Conservation (phyloP, 2,329 filamentous ascomycete species). For the Clonostachys solani region DNA sequence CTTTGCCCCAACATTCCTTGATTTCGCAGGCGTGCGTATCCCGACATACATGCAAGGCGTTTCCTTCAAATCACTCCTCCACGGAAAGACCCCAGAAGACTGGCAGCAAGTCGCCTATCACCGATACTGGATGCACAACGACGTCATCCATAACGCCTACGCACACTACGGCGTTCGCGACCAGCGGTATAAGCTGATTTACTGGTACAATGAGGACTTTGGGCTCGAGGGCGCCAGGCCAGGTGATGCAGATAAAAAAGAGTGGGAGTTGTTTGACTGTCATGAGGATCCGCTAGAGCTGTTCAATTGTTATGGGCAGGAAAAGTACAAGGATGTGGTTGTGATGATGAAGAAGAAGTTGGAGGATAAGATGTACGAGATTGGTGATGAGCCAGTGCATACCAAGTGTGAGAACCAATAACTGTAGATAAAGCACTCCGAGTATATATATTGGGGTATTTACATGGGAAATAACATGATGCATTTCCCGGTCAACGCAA, state of each 20-base stretch:
- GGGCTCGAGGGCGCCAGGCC: conserved; percentile 36
- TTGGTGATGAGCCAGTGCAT: conserved; percentile 39
- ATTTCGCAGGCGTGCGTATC: conserved; percentile 30
- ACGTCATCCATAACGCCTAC: conserved; percentile 41
- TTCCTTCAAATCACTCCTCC: conserved; percentile 32
- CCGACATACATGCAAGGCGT: conserved; percentile 49
- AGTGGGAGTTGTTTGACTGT: conserved; percentile 53
- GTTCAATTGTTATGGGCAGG: conserved; percentile 38
- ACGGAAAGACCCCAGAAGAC: conserved; percentile 26
- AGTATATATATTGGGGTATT: too few relatives aligned
- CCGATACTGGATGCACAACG: conserved; percentile 52
- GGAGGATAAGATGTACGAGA: conserved; percentile 45
- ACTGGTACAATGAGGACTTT: conserved; percentile 49
- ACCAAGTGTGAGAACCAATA: background rate
- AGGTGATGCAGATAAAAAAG: conserved; percentile 32
- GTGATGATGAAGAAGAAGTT: conserved; percentile 31
- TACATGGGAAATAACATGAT: too few relatives aligned
- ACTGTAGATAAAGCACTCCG: background rate
- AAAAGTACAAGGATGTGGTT: conserved; percentile 28
- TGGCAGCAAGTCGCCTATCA: conserved; percentile 51
- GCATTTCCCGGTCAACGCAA: too few relatives aligned
- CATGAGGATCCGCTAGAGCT: conserved; percentile 42
- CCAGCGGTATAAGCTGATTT: conserved; percentile 49
- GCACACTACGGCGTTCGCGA: conserved; percentile 49
- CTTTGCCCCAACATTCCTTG: conserved; percentile 45